Percentiles rank a stretch among this genome's conserved stretches.
Evolutionary conservation across 805 yeast genomes (phyloP).

Genomic region (Hanseniaspora occidentalis): DNA sequence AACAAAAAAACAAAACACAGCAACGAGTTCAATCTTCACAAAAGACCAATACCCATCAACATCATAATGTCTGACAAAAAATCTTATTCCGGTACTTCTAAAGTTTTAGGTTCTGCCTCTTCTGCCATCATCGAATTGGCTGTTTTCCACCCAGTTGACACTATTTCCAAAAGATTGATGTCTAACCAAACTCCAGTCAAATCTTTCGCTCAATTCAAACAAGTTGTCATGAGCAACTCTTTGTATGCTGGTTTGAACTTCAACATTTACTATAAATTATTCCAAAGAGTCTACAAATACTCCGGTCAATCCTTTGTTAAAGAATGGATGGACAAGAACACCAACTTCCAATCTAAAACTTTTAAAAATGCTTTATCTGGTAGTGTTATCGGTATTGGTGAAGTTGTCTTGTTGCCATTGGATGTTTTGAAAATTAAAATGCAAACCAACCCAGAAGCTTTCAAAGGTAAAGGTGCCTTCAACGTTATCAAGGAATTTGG

Average conservation of each 20-base stretch:
- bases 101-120: conserved; percentile 90
- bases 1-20: not conserved
- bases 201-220: conserved; percentile 54
- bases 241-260: conserved; percentile 97
- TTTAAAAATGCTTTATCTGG: conserved; percentile 99
- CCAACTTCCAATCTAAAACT: conserved; percentile 77
- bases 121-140: conserved; percentile 96
- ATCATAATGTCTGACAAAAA: conserved; percentile 47
- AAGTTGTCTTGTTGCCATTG: conserved; percentile 85
- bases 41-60: not conserved
- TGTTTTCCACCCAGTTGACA: conserved; percentile 97
- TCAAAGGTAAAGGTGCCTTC: conserved; percentile 93
- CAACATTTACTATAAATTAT: conserved; percentile 92
- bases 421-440: conserved; percentile 96
- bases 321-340: conserved; percentile 69
- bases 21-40: not conserved
- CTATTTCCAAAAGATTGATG: conserved; percentile 92
- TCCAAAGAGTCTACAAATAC: conserved; percentile 96
- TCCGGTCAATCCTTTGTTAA: conserved; percentile 99
- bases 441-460: conserved; percentile 99
- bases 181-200: conserved; percentile 63
- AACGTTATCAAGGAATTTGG: conserved; percentile 86
- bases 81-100: conserved; percentile 70
- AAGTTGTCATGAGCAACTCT: conserved; percentile 79
- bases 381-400: conserved; percentile 94